Evolutionary conservation across 2,329 filamentous ascomycete species (phyloP).

Genomic region (Stemphylium lycopersici): DNA sequence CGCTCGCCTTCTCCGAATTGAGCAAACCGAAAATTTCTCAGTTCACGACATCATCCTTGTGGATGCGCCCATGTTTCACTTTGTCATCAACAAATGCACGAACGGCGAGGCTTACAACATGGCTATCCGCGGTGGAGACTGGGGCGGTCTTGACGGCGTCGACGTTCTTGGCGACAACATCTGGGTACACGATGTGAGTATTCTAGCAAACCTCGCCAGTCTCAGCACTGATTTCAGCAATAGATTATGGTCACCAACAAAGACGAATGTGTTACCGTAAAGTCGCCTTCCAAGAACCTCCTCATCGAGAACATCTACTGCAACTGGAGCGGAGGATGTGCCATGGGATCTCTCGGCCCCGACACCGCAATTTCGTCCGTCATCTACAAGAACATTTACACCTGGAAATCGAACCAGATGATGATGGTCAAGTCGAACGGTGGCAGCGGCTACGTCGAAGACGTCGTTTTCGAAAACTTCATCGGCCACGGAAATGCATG

Average conservation of each 20-base stretch:
- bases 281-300: slow-evolving; percentile 57
- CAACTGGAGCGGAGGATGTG: slow-evolving; percentile 66
- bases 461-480: slow-evolving; percentile 63
- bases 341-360: slow-evolving; percentile 61
- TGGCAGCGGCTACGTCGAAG: slow-evolving; percentile 59
- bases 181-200: slow-evolving; percentile 60
- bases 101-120: slow-evolving; percentile 64
- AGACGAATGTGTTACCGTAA: slow-evolving; percentile 66
- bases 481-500: slow-evolving; percentile 66
- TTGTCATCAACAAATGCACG: slow-evolving; percentile 57
- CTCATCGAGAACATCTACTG: slow-evolving; percentile 67
- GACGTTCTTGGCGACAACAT: slow-evolving; percentile 62
- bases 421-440: slow-evolving; percentile 68
- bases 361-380: slow-evolving; percentile 60
- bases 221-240: background rate
- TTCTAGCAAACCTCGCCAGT: background rate
- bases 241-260: slow-evolving; percentile 65
- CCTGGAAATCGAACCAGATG: slow-evolving; percentile 66
- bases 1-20: slow-evolving; percentile 55
- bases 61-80: slow-evolving; percentile 59
- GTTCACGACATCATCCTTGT: slow-evolving; percentile 58
- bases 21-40: slow-evolving; percentile 55
- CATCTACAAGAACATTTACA: slow-evolving; percentile 64
- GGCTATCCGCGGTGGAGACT: slow-evolving; percentile 59
- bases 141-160: slow-evolving; percentile 62